These are phyloP conservation scores for Aschersonia sp. DNA, from an alignment of 2,329 filamentous ascomycete species.

Conservation along the genomic window DNA sequence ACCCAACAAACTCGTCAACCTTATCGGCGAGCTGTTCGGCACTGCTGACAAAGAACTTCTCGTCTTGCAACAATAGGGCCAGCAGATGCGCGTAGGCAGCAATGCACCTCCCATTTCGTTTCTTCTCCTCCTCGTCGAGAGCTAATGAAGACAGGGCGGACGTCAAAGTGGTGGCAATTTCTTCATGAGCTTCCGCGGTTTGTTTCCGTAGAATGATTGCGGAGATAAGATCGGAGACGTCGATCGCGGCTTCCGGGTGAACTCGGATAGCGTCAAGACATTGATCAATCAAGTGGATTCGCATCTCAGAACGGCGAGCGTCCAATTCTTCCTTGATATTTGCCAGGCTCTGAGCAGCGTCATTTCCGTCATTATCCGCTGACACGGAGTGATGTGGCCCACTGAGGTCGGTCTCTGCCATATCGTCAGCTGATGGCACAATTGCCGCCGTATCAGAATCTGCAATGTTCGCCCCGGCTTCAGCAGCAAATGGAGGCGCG, in stretches of 20 bases:
- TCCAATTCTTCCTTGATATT: slow-evolving; percentile 63
- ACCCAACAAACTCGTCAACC: slow-evolving; percentile 60
- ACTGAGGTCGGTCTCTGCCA: neutral
- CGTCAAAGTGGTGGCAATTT: slow-evolving; percentile 71
- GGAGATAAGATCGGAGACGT: slow-evolving; percentile 74
- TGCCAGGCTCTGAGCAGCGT: slow-evolving; percentile 6
- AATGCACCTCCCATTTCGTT: slow-evolving; percentile 48
- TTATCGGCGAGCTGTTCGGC: slow-evolving; percentile 62
- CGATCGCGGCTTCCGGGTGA: slow-evolving; percentile 79
- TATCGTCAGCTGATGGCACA: neutral
- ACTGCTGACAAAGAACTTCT: slow-evolving; percentile 64
- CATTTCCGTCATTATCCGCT: neutral
- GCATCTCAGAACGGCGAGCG: slow-evolving; percentile 55
- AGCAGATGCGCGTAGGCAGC: slow-evolving; percentile 86
- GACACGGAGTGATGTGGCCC: slow-evolving; percentile 16
- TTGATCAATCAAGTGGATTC: slow-evolving; percentile 69
- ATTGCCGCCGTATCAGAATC: slow-evolving; percentile 22
- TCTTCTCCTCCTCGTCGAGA: slow-evolving; percentile 47
- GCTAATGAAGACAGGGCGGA: slow-evolving; percentile 65
- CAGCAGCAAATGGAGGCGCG: slow-evolving; percentile 10
- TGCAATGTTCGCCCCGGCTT: slow-evolving; percentile 3
- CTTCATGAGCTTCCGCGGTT: slow-evolving; percentile 42
- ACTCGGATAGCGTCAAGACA: slow-evolving; percentile 81
- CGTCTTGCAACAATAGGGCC: slow-evolving; percentile 74
- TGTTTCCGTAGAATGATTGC: slow-evolving; percentile 50